Evolutionary conservation across 768 basidiomycete species (phyloP).

Genomic region (Phlebiopsis gigantea): DNA sequence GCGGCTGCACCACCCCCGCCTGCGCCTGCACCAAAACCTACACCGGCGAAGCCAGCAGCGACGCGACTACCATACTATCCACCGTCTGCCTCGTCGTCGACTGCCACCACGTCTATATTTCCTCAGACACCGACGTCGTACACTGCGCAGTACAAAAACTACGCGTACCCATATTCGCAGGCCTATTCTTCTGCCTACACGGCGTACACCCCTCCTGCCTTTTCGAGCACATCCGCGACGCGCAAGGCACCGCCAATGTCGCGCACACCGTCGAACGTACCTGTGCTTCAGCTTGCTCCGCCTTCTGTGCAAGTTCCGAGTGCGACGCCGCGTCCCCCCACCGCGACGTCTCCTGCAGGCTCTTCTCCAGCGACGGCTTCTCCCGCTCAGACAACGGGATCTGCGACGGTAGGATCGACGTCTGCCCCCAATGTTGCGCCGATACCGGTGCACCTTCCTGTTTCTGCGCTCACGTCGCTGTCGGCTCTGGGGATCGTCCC

Average conservation of each 20-base stretch:
- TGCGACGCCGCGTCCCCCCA: not conserved
- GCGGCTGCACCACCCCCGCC: constrained; percentile 15
- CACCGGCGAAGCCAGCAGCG: not conserved
- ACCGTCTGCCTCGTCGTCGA: constrained; percentile 26
- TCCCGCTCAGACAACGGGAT: constrained; percentile 1
- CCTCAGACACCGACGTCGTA: constrained; percentile 14
- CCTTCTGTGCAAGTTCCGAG: not conserved
- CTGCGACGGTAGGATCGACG: not conserved
- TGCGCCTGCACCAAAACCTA: not conserved
- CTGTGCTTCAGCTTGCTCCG: not conserved
- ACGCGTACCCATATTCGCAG: constrained; percentile 23
- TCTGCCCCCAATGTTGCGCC: constrained; percentile 10
- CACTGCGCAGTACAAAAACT: constrained; percentile 22
- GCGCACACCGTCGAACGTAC: constrained; percentile 3
- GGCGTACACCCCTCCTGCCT: constrained; percentile 17
- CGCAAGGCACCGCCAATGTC: not conserved
- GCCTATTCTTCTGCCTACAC: constrained; percentile 20
- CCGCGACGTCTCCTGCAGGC: constrained; percentile 21
- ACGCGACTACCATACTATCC: constrained; percentile 5
- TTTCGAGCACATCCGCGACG: not conserved
- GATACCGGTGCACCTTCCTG: constrained; percentile 68
- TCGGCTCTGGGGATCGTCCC: constrained; percentile 72
- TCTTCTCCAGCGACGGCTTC: constrained; percentile 9
- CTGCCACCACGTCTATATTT: constrained; percentile 21
- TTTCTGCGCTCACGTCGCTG: constrained; percentile 49